phyloP scores from a whole-genome alignment of 1,139 yeast species.

The Pichia sp. region DNA sequence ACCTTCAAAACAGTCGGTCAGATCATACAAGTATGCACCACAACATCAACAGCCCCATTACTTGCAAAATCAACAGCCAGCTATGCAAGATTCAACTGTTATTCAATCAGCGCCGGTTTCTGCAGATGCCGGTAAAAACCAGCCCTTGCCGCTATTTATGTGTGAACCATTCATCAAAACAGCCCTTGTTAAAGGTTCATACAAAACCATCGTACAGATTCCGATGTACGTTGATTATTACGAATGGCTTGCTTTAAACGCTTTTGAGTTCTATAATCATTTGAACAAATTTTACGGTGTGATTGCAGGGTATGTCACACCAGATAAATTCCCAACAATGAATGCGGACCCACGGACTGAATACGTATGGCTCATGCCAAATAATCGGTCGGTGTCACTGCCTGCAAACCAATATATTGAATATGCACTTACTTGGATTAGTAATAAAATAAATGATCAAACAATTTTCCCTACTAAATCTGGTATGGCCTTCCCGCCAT shows the following conservation, averaged over 20 bases:
- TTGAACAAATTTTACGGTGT: conserved; percentile 84
- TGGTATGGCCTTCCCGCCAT: conserved; percentile 90
- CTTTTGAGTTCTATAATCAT: conserved; percentile 83
- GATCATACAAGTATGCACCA: conserved; percentile 16
- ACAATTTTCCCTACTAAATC: conserved; percentile 84
- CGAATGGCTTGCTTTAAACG: conserved; percentile 93
- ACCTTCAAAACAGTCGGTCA: conserved; percentile 26
- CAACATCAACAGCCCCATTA: conserved; percentile 28
- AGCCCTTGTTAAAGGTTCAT: conserved; percentile 94
- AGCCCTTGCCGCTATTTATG: conserved; percentile 55
- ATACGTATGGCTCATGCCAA: conserved; percentile 83
- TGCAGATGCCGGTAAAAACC: conserved; percentile 10
- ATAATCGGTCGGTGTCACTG: conserved; percentile 67
- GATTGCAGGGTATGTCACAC: conserved; percentile 79
- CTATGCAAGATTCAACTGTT: too few relatives aligned
- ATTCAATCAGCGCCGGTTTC: too few relatives aligned
- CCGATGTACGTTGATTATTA: conserved; percentile 92
- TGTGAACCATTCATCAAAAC: conserved; percentile 93
- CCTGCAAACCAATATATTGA: conserved; percentile 95
- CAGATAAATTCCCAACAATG: conserved; percentile 88
- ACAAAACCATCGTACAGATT: conserved; percentile 87
- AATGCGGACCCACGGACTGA: conserved; percentile 91
- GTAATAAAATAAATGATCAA: conserved; percentile 81
- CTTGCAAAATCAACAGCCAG: conserved; percentile 21
- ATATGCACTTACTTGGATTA: conserved; percentile 85